A percentile compares a stretch with the other conserved stretches of the same genome.
Conservation (phyloP, 2,329 filamentous ascomycete genomes). For the Pestalotiopsis fici region DNA sequence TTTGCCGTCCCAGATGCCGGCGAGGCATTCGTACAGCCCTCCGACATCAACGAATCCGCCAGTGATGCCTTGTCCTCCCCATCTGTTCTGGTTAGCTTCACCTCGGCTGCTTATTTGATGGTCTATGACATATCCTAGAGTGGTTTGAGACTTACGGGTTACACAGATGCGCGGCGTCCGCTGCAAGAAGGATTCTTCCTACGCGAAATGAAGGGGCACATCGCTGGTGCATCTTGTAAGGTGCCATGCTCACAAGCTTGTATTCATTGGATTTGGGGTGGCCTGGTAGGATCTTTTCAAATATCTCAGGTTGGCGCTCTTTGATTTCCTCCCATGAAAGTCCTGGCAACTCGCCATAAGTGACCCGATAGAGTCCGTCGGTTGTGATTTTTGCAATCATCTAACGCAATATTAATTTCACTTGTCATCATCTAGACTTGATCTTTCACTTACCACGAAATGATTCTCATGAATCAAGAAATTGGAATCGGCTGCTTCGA, state of each 20-base stretch:
- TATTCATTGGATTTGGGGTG: conserved; percentile 60
- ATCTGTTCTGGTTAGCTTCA: conserved; percentile 19
- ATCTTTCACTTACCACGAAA: conserved; percentile 41
- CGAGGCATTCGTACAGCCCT: conserved; percentile 60
- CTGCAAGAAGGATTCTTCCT: conserved; percentile 57
- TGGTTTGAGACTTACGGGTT: conserved; percentile 40
- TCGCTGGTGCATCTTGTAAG: conserved; percentile 63
- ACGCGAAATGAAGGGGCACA: conserved; percentile 59
- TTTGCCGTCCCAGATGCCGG: conserved; percentile 42
- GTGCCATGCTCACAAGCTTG: conserved; percentile 55
- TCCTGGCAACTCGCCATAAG: conserved; percentile 59
- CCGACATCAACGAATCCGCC: conserved; percentile 66
- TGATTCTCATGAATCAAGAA: conserved; percentile 64
- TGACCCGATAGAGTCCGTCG: conserved; percentile 63
- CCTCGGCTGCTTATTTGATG: too few relatives aligned
- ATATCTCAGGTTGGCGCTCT: conserved; percentile 55
- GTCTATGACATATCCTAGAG: too few relatives aligned
- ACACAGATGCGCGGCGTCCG: conserved; percentile 61
- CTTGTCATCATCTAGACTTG: background rate
- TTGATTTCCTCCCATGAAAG: conserved; percentile 54
- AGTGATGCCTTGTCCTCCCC: conserved; percentile 63
- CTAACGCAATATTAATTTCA: conserved; percentile 25
- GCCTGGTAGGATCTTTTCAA: conserved; percentile 58
- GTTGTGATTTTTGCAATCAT: conserved; percentile 62
- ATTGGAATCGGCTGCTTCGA: conserved; percentile 55